phyloP scores from a whole-genome alignment of 1,284 basidiomycete genomes.

The Cystobasidiaceae sp. region DNA sequence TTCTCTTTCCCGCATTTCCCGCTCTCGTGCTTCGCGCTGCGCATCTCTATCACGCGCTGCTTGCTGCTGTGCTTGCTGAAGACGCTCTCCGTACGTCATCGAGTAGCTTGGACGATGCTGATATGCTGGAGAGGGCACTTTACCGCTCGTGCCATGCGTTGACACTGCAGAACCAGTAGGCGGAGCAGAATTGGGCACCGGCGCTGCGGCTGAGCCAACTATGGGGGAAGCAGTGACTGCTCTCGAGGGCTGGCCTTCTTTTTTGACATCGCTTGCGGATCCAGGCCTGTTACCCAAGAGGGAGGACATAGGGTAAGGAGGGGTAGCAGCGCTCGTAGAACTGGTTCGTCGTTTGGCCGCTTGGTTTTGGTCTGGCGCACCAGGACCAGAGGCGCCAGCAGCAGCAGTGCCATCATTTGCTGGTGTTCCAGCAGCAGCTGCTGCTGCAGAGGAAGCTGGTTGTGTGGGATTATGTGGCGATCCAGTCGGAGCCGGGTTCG shows the following conservation, averaged over 20 bases:
- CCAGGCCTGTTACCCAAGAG: conserved; percentile 5
- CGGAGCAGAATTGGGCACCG: neutral
- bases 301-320: conserved; percentile 1
- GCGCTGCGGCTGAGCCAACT: neutral
- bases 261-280: neutral
- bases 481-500: neutral
- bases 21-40: neutral
- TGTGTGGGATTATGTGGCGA: neutral
- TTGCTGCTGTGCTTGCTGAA: conserved; percentile 4
- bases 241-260: neutral
- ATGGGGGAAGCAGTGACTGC: conserved; percentile 7
- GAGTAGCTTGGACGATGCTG: conserved; percentile 13
- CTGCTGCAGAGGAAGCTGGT: neutral
- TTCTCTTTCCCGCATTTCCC: conserved; percentile 10
- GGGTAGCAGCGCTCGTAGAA: conserved; percentile 2
- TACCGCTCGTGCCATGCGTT: neutral
- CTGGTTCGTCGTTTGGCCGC: conserved; percentile 1
- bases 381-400: too few species aligned
- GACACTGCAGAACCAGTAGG: neutral
- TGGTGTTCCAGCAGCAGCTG: neutral
- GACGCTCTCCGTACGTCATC: conserved; percentile 9
- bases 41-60: conserved; percentile 2
- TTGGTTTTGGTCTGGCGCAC: neutral
- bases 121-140: neutral
- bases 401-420: too few species aligned